Evolutionary conservation across 2,329 filamentous ascomycete species (phyloP), one percentile per base, ranked within the genome.

Genomic region (Lecanicillium sp.): DNA sequence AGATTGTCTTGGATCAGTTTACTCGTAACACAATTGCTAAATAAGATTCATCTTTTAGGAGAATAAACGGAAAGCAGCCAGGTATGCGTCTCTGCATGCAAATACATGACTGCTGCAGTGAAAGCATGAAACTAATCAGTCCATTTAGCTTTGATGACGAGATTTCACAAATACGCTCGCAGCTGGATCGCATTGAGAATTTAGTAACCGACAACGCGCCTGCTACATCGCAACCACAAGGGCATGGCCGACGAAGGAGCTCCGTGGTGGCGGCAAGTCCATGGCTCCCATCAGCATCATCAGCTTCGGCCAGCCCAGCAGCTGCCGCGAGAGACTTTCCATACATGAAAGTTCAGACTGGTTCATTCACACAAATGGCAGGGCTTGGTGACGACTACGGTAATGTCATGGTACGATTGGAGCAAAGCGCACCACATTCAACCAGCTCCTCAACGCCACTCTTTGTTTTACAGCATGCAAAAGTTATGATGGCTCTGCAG

Each of bases 401-500:
- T 17, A 28, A 31, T 14, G 18, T 25, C 7, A 31, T 41, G 25
- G 29, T 41, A 7, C 33, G 34, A 3, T 18, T 37, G 15, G 39
- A 41, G 19, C 33, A 37, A 28, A 27, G 25, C 5, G 29, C 29
- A 12, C 39, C 39, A 3, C 4, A 22, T 3, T 13, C 39, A n/a
- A 20, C 17, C 20, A 17, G 13, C 9, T 8, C 36, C 5, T 13
- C 35, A 15, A 29, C 46, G 33, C 29, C 33, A 2, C 17, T 48
- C 34, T 45, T 42, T 35, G 39, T 50, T 28, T 39, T 53, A 13
- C 44, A 46, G n/a, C 48, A 49, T n/a, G 46, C 51, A 20, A 38
- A 50, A 19, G 42, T 42, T 9, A 41, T 43, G 17, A 42, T 38
- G 17, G 51, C 46, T 3, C 40, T 57, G 13, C 44, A 39, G 3